These are phyloP conservation scores for Pythium grandisporangium DNA, from an alignment of 352 stramenopile genomes.

Conservation along the genomic window DNA sequence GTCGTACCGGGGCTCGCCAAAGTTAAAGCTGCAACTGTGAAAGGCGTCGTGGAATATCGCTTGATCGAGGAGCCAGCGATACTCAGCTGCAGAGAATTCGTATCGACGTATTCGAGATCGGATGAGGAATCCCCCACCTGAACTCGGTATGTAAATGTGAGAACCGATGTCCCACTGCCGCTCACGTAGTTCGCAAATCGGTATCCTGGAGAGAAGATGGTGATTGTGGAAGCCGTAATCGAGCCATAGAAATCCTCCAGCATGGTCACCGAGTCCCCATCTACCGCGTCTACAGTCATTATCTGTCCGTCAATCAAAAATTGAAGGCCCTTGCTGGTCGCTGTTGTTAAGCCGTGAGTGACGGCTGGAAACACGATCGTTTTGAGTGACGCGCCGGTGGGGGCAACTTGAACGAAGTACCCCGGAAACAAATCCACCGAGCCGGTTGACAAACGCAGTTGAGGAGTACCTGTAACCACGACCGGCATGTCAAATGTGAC, in stretches of 20 bases:
- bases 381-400: constrained; percentile 9
- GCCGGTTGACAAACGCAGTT: constrained; percentile 34
- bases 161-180: constrained; percentile 29
- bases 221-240: constrained; percentile 24
- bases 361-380: constrained; percentile 43
- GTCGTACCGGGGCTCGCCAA: constrained; percentile 24
- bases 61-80: constrained; percentile 54
- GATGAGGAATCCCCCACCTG: constrained; percentile 39
- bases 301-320: constrained; percentile 42
- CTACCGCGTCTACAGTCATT: constrained; percentile 36
- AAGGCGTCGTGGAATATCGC: constrained; percentile 32
- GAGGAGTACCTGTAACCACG: constrained; percentile 35
- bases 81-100: constrained; percentile 32
- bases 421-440: constrained; percentile 50
- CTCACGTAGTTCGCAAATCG: constrained; percentile 32
- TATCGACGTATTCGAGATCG: constrained; percentile 39
- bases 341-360: constrained; percentile 34
- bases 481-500: constrained; percentile 52
- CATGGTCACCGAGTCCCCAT: constrained; percentile 35
- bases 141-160: constrained; percentile 49
- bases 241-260: constrained; percentile 38
- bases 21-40: constrained; percentile 37
- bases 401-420: constrained; percentile 30
- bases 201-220: constrained; percentile 38
- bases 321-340: constrained; percentile 27